Percentiles rank a stretch among this genome's conserved stretches.
Conservation (phyloP, 1,284 basidiomycete genomes). For the Termitomyces sp. region DNA sequence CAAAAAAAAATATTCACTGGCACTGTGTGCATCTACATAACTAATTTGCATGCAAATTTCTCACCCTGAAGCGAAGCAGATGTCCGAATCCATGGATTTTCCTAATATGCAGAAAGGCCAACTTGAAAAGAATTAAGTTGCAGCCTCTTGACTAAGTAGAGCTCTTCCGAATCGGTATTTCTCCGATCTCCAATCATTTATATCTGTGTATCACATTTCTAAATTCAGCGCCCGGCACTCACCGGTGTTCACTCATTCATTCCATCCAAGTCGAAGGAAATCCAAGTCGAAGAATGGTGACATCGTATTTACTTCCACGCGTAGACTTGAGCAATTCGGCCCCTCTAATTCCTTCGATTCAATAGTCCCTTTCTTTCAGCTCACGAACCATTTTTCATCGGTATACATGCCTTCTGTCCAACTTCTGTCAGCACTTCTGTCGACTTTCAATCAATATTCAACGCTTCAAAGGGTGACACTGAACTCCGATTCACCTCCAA, state of each 20-base stretch:
- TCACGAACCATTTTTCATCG: neutral
- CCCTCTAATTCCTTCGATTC: neutral
- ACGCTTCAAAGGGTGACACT: neutral
- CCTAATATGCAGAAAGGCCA: too few relatives aligned
- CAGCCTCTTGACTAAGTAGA: too few relatives aligned
- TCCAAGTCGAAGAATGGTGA: too few relatives aligned
- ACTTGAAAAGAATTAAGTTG: too few relatives aligned
- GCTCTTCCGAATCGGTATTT: neutral
- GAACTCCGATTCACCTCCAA: neutral
- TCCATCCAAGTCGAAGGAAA: neutral
- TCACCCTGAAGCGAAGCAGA: neutral
- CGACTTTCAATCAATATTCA: neutral
- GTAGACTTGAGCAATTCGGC: neutral
- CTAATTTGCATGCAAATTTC: neutral
- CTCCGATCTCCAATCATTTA: neutral
- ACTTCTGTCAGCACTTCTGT: too few relatives aligned
- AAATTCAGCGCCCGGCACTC: neutral
- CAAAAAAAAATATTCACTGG: neutral
- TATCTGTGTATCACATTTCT: neutral
- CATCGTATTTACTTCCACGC: neutral
- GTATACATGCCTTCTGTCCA: neutral
- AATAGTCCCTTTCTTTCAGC: neutral
- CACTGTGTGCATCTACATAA: neutral
- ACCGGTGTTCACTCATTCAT: neutral
- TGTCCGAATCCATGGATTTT: neutral